Evolutionary conservation across 176 grass and related monocot genomes (phyloP), one percentile per base, ranked within the genome.

Genomic region (Carex cristatella): DNA sequence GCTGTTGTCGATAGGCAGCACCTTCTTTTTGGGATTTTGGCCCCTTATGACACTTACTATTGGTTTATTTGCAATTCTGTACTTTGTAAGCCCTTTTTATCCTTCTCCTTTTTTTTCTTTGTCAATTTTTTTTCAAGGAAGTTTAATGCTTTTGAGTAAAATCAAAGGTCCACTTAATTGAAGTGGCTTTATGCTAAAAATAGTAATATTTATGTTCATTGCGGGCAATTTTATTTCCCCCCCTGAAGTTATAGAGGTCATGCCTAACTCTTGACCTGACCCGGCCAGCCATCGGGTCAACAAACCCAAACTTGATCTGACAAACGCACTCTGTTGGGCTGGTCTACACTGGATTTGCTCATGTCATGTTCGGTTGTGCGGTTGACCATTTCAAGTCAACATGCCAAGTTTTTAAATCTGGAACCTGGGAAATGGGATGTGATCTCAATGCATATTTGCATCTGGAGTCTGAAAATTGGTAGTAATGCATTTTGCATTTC

Each of bases 1-100:
- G 84, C 86, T 95, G 6, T 76, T 99, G 40, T 95, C 96, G 59
- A 85, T 99, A 88, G 96, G 93, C 0, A 83, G 90, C 33, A 99
- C 96, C 32, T 95, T 99, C 84, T 95, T 95, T 66, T 86, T 94
- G 27, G 96, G 90, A 59, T 99, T 99, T 89, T 89, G 89, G 61
- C 93, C 93, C 84, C 63, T 94, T 67, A 95, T 99, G 62, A 80
- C 89, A n/a, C 28, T 98, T 46, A 91, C 85, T 0, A 42, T 91
- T 16, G 92, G 86, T 63, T 82, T 94, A 70, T 98, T 98, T 33
- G 83, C 88, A 78, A 89, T 79, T 89, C 91, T 98, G 46, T 95
- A 95, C 85, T 80, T 91, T 81, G 93, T 98, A 92, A 85, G 90
- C 7, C 59, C 58, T 69, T 27, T 51, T 28, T 7, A 49, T 16